These are phyloP conservation scores for Ophiostoma fasciatum DNA, from an alignment of 2,329 filamentous ascomycete genomes.

Conservation along the genomic window DNA sequence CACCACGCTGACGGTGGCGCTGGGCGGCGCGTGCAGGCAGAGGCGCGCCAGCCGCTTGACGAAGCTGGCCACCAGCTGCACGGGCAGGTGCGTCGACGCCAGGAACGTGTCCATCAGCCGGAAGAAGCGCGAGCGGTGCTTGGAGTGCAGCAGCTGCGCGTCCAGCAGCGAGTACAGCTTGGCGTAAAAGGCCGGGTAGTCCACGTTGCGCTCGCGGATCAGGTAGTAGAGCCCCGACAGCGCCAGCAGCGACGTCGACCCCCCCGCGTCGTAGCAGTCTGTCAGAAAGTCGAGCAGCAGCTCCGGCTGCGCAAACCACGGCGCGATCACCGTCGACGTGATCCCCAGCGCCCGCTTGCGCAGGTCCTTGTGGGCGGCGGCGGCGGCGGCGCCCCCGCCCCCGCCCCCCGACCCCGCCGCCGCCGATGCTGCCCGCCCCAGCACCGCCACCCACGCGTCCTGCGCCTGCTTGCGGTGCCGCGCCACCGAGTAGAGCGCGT, in stretches of 20 bases:
- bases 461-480: slow-evolving; percentile 70
- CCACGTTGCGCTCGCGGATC: slow-evolving; percentile 83
- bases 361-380: slow-evolving; percentile 42
- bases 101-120: slow-evolving; percentile 84
- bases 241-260: slow-evolving; percentile 73
- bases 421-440: slow-evolving; percentile 47
- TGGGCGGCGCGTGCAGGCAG: slow-evolving; percentile 74
- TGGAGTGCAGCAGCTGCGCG: slow-evolving; percentile 75
- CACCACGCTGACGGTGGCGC: slow-evolving; percentile 74
- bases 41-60: slow-evolving; percentile 83
- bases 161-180: slow-evolving; percentile 92
- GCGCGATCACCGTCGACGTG: slow-evolving; percentile 64
- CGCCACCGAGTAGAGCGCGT: slow-evolving; percentile 47
- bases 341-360: slow-evolving; percentile 64
- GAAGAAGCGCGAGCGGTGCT: slow-evolving; percentile 87
- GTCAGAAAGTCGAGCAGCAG: slow-evolving; percentile 91
- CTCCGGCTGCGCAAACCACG: slow-evolving; percentile 81
- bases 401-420: too few species aligned
- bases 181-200: slow-evolving; percentile 86
- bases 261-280: slow-evolving; percentile 80
- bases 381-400: too few species aligned
- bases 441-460: slow-evolving; percentile 70
- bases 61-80: slow-evolving; percentile 82
- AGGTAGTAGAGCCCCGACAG: slow-evolving; percentile 90
- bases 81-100: slow-evolving; percentile 80